A percentile compares a stretch with the other conserved stretches of the same genome.
phyloP scores from a whole-genome alignment of 2,329 filamentous ascomycete species.

The Xylariaceae sp. region DNA sequence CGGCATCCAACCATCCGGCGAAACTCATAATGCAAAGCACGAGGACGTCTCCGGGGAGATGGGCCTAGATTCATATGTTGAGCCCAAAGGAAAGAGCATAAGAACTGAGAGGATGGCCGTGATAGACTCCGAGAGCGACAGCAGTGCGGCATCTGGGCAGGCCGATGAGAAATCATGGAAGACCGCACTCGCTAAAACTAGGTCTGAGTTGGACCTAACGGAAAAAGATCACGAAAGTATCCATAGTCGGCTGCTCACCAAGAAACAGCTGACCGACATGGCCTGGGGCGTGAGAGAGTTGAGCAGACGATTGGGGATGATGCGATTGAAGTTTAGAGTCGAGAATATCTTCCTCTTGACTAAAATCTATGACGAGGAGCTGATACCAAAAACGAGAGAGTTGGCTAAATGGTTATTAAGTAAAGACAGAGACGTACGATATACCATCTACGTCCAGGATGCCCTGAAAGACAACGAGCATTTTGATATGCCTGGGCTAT shows the following conservation, averaged over 20 bases:
- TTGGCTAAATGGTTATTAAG: conserved; percentile 81
- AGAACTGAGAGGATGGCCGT: conserved; percentile 24
- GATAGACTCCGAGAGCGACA: conserved; percentile 50
- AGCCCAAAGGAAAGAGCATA: conserved; percentile 42
- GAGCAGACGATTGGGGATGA: conserved; percentile 81
- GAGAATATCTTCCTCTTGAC: conserved; percentile 85
- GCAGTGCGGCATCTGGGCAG: conserved; percentile 55
- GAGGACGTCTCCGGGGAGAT: conserved; percentile 37
- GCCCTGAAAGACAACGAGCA: conserved; percentile 71
- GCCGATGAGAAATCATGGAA: conserved; percentile 63
- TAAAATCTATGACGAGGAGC: conserved; percentile 84
- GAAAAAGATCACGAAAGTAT: conserved; percentile 41
- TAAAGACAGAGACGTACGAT: conserved; percentile 68
- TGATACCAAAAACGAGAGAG: conserved; percentile 79
- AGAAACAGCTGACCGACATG: conserved; percentile 96
- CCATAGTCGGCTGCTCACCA: conserved; percentile 81
- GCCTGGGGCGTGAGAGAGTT: conserved; percentile 93
- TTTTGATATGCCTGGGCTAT: conserved; percentile 75
- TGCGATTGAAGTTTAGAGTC: conserved; percentile 82
- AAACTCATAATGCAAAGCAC: conserved; percentile 4
- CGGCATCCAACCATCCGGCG: conserved; percentile 24
- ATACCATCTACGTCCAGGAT: conserved; percentile 84
- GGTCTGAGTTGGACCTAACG: conserved; percentile 49
- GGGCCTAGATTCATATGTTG: conserved; percentile 40
- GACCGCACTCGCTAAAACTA: conserved; percentile 51